Evolutionary conservation across 352 stramenopile genomes (phyloP).

Genomic region (Phytophthora macrochlamydospora): DNA sequence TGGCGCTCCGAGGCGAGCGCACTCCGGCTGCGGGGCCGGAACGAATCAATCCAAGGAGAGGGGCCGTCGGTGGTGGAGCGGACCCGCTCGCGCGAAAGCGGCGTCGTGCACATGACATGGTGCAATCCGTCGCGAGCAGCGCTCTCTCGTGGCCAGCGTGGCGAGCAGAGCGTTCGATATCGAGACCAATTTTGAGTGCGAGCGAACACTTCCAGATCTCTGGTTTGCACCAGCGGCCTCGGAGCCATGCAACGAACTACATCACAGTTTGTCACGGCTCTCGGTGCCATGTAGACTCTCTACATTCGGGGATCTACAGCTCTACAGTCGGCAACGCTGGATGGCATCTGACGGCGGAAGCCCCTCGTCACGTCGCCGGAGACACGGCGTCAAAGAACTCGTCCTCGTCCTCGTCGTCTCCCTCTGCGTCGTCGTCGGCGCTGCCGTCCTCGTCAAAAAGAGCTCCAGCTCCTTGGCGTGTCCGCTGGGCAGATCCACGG

Average conservation of each 20-base stretch:
- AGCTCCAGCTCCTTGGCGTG: slow-evolving; percentile 62
- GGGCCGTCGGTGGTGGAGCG: not conserved
- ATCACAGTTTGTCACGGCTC: not conserved
- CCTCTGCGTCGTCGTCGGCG: slow-evolving; percentile 15
- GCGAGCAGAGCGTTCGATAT: no score
- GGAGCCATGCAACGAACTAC: not conserved
- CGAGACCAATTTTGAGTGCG: no score
- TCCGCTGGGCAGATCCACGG: slow-evolving; percentile 60
- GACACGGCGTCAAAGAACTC: slow-evolving; percentile 66
- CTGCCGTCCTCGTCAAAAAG: slow-evolving; percentile 43
- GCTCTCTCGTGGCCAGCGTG: not conserved
- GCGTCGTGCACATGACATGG: slow-evolving; percentile 17
- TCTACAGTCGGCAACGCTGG: not conserved
- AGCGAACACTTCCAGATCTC: not conserved
- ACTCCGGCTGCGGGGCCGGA: slow-evolving; percentile 15
- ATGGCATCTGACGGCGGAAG: not conserved
- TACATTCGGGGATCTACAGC: not conserved
- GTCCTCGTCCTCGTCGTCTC: slow-evolving; percentile 41
- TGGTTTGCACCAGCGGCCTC: not conserved
- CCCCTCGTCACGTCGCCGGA: not conserved
- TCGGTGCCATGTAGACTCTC: not conserved
- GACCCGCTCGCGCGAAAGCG: slow-evolving; percentile 2
- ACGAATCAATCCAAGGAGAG: slow-evolving; percentile 31
- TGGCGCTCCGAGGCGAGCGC: slow-evolving; percentile 3
- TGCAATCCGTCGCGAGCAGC: slow-evolving; percentile 28